Conservation (phyloP, 1,284 basidiomycete species). For the Phenoliferia sp. region DNA sequence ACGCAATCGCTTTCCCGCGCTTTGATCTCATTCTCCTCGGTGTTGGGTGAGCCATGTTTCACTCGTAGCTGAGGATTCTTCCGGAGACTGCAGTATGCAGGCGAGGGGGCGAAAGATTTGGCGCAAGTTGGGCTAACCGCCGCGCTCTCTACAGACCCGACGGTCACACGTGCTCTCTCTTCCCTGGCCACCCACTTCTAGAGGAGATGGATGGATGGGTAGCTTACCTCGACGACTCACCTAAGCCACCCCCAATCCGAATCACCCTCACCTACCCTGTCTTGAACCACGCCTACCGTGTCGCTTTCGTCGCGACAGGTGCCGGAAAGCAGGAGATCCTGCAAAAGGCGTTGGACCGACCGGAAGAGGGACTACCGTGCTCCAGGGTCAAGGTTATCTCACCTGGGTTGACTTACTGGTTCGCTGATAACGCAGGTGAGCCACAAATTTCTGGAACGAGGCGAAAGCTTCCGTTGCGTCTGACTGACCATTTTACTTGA, state of each 20-base stretch:
- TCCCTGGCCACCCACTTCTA: conserved; percentile 84
- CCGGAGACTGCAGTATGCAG: neutral
- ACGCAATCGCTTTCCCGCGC: conserved; percentile 85
- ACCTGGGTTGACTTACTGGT: conserved; percentile 87
- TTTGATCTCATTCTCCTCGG: conserved; percentile 93
- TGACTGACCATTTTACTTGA: neutral
- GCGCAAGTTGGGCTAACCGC: neutral
- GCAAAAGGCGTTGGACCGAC: conserved; percentile 67
- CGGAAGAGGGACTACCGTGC: conserved; percentile 73
- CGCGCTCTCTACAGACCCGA: conserved; percentile 48
- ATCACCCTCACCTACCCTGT: conserved; percentile 90
- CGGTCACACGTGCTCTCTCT: conserved; percentile 93
- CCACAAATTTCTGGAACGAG: neutral
- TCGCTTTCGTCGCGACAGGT: conserved; percentile 80
- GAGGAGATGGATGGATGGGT: conserved; percentile 87
- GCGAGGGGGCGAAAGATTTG: neutral
- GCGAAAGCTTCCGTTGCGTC: neutral
- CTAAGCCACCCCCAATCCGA: conserved; percentile 85
- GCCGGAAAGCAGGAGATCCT: conserved; percentile 78
- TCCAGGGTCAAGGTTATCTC: conserved; percentile 71
- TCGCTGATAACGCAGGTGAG: conserved; percentile 67
- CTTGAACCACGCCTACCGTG: conserved; percentile 72
- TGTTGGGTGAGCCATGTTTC: conserved; percentile 53
- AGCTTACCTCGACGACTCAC: conserved; percentile 84
- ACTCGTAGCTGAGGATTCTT: neutral